Evolutionary conservation across 495 filamentous ascomycete species (phyloP), one percentile per base, ranked within the genome.

Genomic region (Hapsidospora chrysogenum): DNA sequence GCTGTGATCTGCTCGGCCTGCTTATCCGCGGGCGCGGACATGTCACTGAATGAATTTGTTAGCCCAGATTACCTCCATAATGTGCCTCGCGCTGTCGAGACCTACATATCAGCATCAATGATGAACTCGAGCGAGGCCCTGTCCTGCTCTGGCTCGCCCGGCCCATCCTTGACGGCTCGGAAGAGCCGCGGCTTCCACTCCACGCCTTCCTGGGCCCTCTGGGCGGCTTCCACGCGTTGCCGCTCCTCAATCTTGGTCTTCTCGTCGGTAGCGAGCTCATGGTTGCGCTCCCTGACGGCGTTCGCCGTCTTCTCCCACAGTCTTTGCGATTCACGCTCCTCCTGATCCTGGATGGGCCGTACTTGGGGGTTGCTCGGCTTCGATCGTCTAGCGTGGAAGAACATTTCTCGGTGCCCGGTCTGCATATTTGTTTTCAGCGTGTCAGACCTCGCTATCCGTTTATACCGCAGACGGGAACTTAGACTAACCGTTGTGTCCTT

Each of bases 111-210:
- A 9, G 92, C 79, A 50, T 85, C 78, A 47, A 99, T 78, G 46
- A 96, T 84, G 82, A 83, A 99, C 53, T 99, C 92, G 16, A 99
- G 61, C 38, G 80, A 78, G 38, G 72, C 72, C 47, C 93, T 84
- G 13, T 85, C 87, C 44, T 92, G 86, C 33, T 83, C 81, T 5
- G 64, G 45, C 10, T 77, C 79, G 26, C 72, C 74, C 13, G 74
- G 74, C 2, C 82, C 83, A 21, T 76, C 78, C 18, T 70, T 66
- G 8, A 92, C 76, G 35, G 49, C 50, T 40, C 83, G 68, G 64
- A 99, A 99, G 13, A 94, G 68, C 38, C 69, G 68, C 6, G 89
- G 87, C 35, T 72, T 74, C 92, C 92, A 99, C 40, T 92, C 85
- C 10, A 87, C 63, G 31, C 80, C 84, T 8, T 89, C 76, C 19